phyloP scores from a whole-genome alignment of 495 filamentous ascomycete genomes.

The Penicillium bialowiezense region DNA sequence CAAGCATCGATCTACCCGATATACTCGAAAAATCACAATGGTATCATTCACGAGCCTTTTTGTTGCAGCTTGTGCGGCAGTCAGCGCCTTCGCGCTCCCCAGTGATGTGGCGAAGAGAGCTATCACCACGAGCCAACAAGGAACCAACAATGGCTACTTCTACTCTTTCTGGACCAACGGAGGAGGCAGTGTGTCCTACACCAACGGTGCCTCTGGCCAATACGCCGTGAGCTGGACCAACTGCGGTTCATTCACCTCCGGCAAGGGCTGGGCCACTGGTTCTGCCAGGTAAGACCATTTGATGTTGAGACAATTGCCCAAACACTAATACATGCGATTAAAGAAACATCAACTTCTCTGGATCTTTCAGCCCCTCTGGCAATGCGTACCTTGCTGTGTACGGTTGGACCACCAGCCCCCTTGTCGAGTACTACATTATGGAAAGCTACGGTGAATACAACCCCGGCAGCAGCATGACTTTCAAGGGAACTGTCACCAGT shows the following conservation, averaged over 20 bases:
- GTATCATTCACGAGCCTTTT: constrained; percentile 44
- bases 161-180: constrained; percentile 64
- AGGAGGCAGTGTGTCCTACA: constrained; percentile 50
- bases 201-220: constrained; percentile 53
- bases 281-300: constrained; percentile 31
- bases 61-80: constrained; percentile 32
- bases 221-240: constrained; percentile 56
- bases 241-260: constrained; percentile 58
- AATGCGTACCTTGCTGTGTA: constrained; percentile 62
- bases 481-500: constrained; percentile 52
- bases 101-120: constrained; percentile 30
- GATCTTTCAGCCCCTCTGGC: constrained; percentile 53
- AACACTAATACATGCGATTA: neutral
- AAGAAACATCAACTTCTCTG: constrained; percentile 54
- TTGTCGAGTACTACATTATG: constrained; percentile 65
- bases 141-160: constrained; percentile 58
- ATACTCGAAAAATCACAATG: constrained; percentile 28
- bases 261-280: constrained; percentile 62
- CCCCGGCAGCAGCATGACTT: constrained; percentile 42
- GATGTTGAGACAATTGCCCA: constrained; percentile 17
- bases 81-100: constrained; percentile 40
- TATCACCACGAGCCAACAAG: constrained; percentile 41
- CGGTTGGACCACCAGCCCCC: constrained; percentile 59
- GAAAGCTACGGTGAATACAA: constrained; percentile 57
- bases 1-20: neutral